Percentiles rank a stretch among this genome's conserved stretches.
Conservation (phyloP, 2,329 filamentous ascomycete genomes). For the Raffaelea ambrosiae region DNA sequence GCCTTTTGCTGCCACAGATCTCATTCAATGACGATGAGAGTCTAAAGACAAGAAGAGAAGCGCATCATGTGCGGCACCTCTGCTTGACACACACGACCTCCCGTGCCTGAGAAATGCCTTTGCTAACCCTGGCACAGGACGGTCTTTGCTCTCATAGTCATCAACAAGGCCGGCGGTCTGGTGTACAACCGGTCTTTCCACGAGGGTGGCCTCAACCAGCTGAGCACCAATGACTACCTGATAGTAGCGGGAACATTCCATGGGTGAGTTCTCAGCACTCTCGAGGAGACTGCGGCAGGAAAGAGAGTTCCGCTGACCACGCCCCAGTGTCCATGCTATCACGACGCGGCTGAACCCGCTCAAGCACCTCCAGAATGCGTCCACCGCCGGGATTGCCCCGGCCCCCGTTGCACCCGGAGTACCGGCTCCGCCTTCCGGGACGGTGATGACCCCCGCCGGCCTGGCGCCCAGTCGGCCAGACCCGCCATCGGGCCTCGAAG, state of each 20-base stretch:
- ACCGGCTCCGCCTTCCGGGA: slow-evolving; percentile 3
- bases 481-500: slow-evolving; percentile 72
- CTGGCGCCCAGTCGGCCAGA: slow-evolving; percentile 43
- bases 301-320: too few relatives aligned
- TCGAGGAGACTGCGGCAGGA: too few relatives aligned
- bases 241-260: slow-evolving; percentile 97
- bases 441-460: slow-evolving; percentile 13
- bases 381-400: slow-evolving; percentile 10
- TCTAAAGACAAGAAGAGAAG: too few relatives aligned
- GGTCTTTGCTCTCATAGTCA: slow-evolving; percentile 90
- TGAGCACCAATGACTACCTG: slow-evolving; percentile 92
- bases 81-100: too few relatives aligned
- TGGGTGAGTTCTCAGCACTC: slow-evolving; percentile 48
- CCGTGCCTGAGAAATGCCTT: neutral
- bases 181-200: slow-evolving; percentile 95
- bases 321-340: slow-evolving; percentile 63
- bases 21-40: too few relatives aligned
- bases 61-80: slow-evolving; percentile 3
- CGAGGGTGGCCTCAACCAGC: slow-evolving; percentile 72
- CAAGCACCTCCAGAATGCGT: slow-evolving; percentile 22
- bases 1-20: too few relatives aligned
- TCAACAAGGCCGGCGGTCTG: slow-evolving; percentile 96
- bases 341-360: slow-evolving; percentile 54
- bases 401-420: neutral
- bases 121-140: slow-evolving; percentile 57